phyloP scores from a whole-genome alignment of 2,329 filamentous ascomycete species.

The Alternaria rosae region DNA sequence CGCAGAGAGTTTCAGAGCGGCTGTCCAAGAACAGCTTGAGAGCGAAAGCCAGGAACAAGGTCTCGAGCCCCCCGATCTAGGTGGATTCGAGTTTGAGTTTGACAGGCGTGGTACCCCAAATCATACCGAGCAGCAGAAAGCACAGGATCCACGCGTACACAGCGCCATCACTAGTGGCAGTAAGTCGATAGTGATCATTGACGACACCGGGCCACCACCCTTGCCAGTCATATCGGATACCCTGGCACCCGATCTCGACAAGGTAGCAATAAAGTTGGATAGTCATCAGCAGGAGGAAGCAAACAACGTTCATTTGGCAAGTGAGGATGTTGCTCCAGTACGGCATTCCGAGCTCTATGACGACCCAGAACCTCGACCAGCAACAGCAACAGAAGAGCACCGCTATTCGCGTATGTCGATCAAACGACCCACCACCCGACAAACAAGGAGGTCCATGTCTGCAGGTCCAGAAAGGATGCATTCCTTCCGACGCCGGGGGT shows the following conservation, averaged over 20 bases:
- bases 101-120: constrained; percentile 30
- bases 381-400: constrained; percentile 21
- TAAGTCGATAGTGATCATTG: constrained; percentile 88
- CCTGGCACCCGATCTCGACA: constrained; percentile 37
- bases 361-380: constrained; percentile 15
- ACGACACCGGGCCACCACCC: constrained; percentile 67
- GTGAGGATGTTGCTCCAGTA: constrained; percentile 16
- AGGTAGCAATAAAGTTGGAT: not conserved
- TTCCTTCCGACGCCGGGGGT: constrained; percentile 45
- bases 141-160: constrained; percentile 49
- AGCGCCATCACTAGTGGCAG: constrained; percentile 78
- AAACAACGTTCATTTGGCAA: constrained; percentile 25
- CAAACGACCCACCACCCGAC: constrained; percentile 27
- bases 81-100: constrained; percentile 48
- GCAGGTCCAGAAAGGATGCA: constrained; percentile 43
- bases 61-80: constrained; percentile 30
- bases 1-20: constrained; percentile 79
- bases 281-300: constrained; percentile 22
- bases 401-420: constrained; percentile 27
- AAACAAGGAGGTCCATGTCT: constrained; percentile 38
- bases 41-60: constrained; percentile 37
- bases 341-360: constrained; percentile 32
- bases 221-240: constrained; percentile 63
- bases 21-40: constrained; percentile 68
- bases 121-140: constrained; percentile 15